Evolutionary conservation across 2,329 filamentous ascomycete genomes (phyloP).

Genomic region (Albophoma yamanashiensis): DNA sequence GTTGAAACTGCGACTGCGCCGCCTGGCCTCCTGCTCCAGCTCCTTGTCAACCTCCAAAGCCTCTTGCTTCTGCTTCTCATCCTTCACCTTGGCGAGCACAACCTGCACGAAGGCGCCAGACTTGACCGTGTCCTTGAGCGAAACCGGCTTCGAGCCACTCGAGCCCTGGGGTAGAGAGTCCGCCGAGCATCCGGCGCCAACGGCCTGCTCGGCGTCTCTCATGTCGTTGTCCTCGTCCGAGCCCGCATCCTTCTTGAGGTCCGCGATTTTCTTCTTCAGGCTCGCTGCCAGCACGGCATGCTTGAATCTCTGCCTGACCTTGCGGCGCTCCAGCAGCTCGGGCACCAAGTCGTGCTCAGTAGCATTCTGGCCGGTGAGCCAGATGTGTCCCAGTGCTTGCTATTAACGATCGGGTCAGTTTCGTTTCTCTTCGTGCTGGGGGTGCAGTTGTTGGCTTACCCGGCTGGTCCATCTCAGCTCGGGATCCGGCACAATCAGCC

Average conservation of each 20-base stretch:
- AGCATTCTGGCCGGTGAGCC: constrained; percentile 85
- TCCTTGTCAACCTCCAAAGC: constrained; percentile 55
- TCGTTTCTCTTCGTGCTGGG: neutral
- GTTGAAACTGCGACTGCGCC: constrained; percentile 21
- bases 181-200: constrained; percentile 7
- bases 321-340: constrained; percentile 81
- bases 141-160: constrained; percentile 7
- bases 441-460: constrained; percentile 32
- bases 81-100: constrained; percentile 67
- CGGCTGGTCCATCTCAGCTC: constrained; percentile 67
- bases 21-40: constrained; percentile 37
- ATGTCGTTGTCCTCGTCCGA: constrained; percentile 53
- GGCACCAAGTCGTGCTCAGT: constrained; percentile 95
- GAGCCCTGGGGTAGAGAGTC: constrained; percentile 19
- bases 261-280: constrained; percentile 88
- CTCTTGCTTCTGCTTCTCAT: constrained; percentile 62
- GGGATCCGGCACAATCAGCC: constrained; percentile 69
- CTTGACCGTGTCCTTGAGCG: constrained; percentile 29
- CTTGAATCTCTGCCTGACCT: constrained; percentile 80
- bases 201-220: constrained; percentile 51
- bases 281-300: constrained; percentile 95
- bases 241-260: constrained; percentile 86
- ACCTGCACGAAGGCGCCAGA: constrained; percentile 75
- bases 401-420: constrained; percentile 18
- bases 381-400: constrained; percentile 71